Conservation (phyloP, 352 stramenopile species). For the Elongisporangium prolatum region DNA sequence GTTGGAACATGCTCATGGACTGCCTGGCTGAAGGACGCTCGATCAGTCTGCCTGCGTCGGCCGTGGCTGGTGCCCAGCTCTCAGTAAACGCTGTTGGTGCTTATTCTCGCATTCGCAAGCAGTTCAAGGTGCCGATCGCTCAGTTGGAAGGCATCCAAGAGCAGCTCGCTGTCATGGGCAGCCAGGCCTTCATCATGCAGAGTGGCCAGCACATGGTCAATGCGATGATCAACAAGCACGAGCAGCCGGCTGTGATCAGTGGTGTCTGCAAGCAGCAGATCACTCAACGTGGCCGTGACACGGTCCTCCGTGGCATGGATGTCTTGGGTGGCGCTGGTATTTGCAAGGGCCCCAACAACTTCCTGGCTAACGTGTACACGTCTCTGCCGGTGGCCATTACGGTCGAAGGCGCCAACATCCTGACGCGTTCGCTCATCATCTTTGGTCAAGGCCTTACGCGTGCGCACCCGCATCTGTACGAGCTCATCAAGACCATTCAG, state of each 20-base stretch:
- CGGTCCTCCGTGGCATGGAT: constrained; percentile 97
- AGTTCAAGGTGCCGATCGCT: constrained; percentile 98
- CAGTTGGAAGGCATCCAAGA: constrained; percentile 98
- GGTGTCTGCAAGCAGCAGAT: constrained; percentile 99
- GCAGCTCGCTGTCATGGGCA: constrained; percentile 91
- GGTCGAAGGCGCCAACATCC: constrained; percentile 97
- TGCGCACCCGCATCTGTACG: constrained; percentile 96
- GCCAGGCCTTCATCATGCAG: constrained; percentile 94
- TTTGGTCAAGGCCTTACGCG: constrained; percentile 97
- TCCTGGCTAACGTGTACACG: constrained; percentile 95
- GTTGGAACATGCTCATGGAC: constrained; percentile 99
- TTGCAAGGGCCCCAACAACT: constrained; percentile 96
- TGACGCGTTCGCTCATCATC: constrained; percentile 97
- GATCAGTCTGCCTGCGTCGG: constrained; percentile 95
- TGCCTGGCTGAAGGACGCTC: constrained; percentile 96
- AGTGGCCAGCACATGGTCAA: constrained; percentile 97
- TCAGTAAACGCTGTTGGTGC: constrained; percentile 93
- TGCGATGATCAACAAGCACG: constrained; percentile 98
- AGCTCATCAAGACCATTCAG: constrained; percentile 97
- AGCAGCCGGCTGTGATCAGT: constrained; percentile 97
- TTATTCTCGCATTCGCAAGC: constrained; percentile 96
- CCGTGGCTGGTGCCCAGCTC: constrained; percentile 88
- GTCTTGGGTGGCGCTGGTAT: constrained; percentile 96
- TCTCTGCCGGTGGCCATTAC: constrained; percentile 97
- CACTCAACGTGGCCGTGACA: constrained; percentile 92